Evolutionary conservation across 768 basidiomycete genomes (phyloP), one percentile per base, ranked within the genome.

Genomic region (Hortiboletus flavorubellus): DNA sequence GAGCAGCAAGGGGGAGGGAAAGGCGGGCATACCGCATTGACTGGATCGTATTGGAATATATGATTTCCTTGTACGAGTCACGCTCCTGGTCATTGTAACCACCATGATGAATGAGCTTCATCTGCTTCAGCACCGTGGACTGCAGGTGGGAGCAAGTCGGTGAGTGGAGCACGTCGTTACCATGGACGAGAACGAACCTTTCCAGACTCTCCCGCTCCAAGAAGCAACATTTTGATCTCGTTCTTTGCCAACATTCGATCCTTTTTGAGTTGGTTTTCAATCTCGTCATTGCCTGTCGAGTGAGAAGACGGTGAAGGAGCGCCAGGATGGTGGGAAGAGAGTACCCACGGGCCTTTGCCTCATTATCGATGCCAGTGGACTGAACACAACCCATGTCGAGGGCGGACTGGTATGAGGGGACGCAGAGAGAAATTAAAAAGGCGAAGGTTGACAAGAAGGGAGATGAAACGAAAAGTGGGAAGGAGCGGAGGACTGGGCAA

Each of bases 191-290:
- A 10, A 73, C 77, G 14, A 45, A 89, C 89, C 83, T 98, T 97
- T 65, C 95, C 95, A 51, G 92, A 94, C 80, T 97, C 94, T 75
- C 96, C 94, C 55, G 96, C 94, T 54, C 96, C 96, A 29, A 98
- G 79, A 55, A 98, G 71, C 58, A 98, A 70, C 94, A 98, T 96
- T 78, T 98, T 95, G 68, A 95, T 93, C 72, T 94, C 93, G 64
- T 93, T 94, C 79, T 91, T 92, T 41, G 87, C 86, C 81, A 87
- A 85, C 78, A 90, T 82, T 42, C 88, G 76, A 76, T 96, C 93
- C 64, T 85, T 79, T 79, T 89, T 92, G 62, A 96, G 83, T 73
- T 96, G 93, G 73, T 75, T 87, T 78, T 96, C 93, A 61, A 96
- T 96, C 78, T 90, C 91, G 66, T 94, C 92, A 67, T 93, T 93